Conservation (phyloP, 1,284 basidiomycete species). For the Naganishia sp. region DNA sequence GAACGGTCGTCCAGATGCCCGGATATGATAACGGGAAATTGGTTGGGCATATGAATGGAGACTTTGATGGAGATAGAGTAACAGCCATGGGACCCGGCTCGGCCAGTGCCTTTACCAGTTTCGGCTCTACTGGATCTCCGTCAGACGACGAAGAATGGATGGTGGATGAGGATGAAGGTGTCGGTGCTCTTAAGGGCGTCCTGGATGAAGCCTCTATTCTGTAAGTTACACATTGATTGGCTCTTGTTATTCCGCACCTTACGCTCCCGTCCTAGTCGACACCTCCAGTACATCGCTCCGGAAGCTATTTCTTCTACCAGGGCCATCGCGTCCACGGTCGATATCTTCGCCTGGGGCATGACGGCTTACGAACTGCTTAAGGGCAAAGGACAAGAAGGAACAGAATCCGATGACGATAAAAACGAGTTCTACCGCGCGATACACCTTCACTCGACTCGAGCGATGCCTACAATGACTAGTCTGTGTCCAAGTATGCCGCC, state of each 20-base stretch:
- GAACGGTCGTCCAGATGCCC: conserved; percentile 26
- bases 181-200: conserved; percentile 36
- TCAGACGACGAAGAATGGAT: conserved; percentile 23
- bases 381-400: conserved; percentile 38
- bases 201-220: conserved; percentile 40
- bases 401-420: conserved; percentile 7
- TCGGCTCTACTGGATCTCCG: conserved; percentile 1
- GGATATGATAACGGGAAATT: conserved; percentile 25
- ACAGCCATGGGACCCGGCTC: conserved; percentile 22
- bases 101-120: conserved; percentile 22
- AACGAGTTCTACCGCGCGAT: conserved; percentile 35
- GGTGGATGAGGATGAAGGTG: conserved; percentile 28
- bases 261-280: neutral
- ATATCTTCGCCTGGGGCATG: conserved; percentile 49
- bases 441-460: conserved; percentile 37
- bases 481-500: conserved; percentile 37
- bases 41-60: conserved; percentile 6
- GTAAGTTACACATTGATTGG: neutral
- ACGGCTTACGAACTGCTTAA: conserved; percentile 47
- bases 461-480: conserved; percentile 28
- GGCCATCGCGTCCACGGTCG: conserved; percentile 36
- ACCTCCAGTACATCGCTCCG: conserved; percentile 45
- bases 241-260: neutral
- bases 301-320: conserved; percentile 37
- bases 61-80: conserved; percentile 17